Evolutionary conservation across 306 rosid species (phyloP).

Genomic region (Coriaria nepalensis): DNA sequence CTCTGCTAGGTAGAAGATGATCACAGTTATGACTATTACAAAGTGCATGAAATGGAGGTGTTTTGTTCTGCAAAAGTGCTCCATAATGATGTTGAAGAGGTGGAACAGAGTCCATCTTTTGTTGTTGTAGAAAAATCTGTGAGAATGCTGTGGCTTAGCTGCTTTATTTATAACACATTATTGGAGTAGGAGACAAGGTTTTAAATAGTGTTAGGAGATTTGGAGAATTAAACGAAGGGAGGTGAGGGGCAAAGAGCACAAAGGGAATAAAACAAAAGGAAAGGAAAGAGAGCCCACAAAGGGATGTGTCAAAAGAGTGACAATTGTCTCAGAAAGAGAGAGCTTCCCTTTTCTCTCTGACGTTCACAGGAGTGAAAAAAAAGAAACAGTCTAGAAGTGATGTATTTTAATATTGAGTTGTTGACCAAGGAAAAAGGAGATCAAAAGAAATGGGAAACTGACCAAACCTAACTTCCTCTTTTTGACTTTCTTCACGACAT

Average conservation of each 20-base stretch:
- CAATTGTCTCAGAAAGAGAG: conserved; percentile 47
- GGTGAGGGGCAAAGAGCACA: conserved; percentile 38
- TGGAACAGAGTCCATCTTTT: conserved; percentile 46
- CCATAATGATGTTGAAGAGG: conserved; percentile 54
- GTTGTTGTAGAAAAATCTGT: conserved; percentile 19
- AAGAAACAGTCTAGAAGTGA: conserved; percentile 7
- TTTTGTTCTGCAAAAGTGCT: conserved; percentile 27
- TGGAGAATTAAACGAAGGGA: conserved; percentile 13
- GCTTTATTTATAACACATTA: conserved; percentile 31
- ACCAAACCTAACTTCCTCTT: conserved; percentile 36
- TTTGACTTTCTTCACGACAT: conserved; percentile 35
- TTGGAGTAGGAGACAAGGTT: neutral
- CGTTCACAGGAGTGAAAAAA: conserved; percentile 19
- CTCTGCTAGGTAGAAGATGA: conserved; percentile 7
- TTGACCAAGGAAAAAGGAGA: neutral
- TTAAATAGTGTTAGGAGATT: neutral
- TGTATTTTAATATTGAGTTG: conserved; percentile 1
- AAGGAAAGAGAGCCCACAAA: conserved; percentile 15
- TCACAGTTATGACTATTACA: neutral
- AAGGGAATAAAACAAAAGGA: conserved; percentile 16
- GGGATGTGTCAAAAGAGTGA: conserved; percentile 9
- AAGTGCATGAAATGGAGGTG: conserved; percentile 14
- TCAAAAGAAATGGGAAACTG: conserved; percentile 20
- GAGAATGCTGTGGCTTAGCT: conserved; percentile 8
- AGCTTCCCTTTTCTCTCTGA: conserved; percentile 13